Conservation (phyloP, 768 basidiomycete species). For the Trametes cinnabarina region DNA sequence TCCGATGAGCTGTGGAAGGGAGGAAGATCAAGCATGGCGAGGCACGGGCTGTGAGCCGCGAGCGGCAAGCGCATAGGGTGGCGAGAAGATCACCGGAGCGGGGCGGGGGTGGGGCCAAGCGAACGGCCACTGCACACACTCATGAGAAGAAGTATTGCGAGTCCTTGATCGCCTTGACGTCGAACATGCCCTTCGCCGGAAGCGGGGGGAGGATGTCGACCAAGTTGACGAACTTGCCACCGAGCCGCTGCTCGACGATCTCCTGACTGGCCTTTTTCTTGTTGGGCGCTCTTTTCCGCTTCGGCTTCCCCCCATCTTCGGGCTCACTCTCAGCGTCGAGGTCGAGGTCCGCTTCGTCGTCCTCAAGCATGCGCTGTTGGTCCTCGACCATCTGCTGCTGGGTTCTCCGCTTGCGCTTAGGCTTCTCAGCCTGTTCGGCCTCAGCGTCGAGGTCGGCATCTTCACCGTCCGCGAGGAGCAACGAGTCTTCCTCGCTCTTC, state of each 20-base stretch:
- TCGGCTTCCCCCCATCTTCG: slow-evolving; percentile 17
- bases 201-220: slow-evolving; percentile 74
- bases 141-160: slow-evolving; percentile 95
- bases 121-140: slow-evolving; percentile 4
- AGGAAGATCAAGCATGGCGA: background rate
- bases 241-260: slow-evolving; percentile 14
- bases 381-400: no score
- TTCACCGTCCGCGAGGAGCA: slow-evolving; percentile 28
- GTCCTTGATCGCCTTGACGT: slow-evolving; percentile 76
- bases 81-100: background rate
- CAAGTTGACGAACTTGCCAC: slow-evolving; percentile 67
- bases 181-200: slow-evolving; percentile 82
- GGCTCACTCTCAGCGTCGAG: background rate
- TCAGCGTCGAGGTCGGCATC: slow-evolving; percentile 22
- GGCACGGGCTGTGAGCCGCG: no score
- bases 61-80: background rate
- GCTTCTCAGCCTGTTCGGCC: slow-evolving; percentile 4
- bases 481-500: slow-evolving; percentile 21
- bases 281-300: slow-evolving; percentile 24
- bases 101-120: background rate
- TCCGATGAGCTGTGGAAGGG: background rate
- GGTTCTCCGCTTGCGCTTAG: no score
- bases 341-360: no score
- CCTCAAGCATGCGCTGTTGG: no score
- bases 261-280: slow-evolving; percentile 12